phyloP scores from a whole-genome alignment of 2,329 filamentous ascomycete genomes.

The Chalaropsis ovoidea region DNA sequence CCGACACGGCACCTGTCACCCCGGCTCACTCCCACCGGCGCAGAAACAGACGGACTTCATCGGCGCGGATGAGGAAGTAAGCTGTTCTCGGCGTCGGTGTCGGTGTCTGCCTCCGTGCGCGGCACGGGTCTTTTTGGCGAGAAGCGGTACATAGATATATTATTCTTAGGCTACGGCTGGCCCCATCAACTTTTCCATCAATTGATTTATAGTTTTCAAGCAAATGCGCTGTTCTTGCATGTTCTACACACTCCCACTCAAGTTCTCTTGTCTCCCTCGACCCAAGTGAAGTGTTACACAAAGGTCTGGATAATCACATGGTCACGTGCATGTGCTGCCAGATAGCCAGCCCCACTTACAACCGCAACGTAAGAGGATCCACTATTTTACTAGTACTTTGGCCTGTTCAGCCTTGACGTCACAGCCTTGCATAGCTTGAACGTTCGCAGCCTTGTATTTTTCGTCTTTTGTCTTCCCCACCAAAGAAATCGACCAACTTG shows the following conservation, averaged over 20 bases:
- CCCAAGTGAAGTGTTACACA: not conserved
- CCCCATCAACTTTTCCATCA: not conserved
- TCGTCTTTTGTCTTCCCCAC: not conserved
- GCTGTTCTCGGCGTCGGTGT: not conserved
- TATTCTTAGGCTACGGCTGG: not conserved
- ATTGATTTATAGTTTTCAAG: constrained; percentile 8
- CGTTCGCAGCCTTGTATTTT: constrained; percentile 2
- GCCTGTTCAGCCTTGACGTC: constrained; percentile 24
- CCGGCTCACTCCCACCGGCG: not conserved
- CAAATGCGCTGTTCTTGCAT: too few species aligned
- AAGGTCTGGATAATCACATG: not conserved
- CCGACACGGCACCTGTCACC: not conserved
- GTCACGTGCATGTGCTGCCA: not conserved
- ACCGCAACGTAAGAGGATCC: constrained; percentile 1
- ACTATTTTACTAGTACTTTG: constrained; percentile 1
- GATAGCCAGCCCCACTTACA: not conserved
- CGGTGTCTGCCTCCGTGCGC: not conserved
- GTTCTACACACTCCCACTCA: too few species aligned
- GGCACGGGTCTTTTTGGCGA: not conserved
- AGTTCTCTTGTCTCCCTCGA: too few species aligned
- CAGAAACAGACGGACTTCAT: not conserved
- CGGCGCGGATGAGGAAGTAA: not conserved
- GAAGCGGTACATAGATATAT: not conserved
- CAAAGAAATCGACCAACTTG: not conserved
- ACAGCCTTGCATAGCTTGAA: constrained; percentile 24